These are phyloP conservation scores for Ophiocordyceps camponoti-leonardi DNA, from an alignment of 2,329 filamentous ascomycete species.

Conservation along the genomic window DNA sequence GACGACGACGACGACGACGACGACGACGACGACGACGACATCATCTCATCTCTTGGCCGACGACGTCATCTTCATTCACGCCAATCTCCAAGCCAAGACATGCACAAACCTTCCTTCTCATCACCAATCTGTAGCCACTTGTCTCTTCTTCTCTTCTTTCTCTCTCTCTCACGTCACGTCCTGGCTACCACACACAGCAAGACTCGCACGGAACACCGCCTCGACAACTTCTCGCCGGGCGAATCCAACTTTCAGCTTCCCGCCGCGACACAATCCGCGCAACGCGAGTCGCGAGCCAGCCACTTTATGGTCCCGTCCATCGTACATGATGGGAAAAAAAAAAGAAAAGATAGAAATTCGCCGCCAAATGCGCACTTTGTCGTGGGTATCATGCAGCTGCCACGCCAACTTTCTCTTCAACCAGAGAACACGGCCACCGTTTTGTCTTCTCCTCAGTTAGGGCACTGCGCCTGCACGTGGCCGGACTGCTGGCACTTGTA, in stretches of 20 bases:
- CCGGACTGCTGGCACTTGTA: slow-evolving; percentile 82
- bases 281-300: slow-evolving; percentile 12
- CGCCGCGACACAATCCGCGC: slow-evolving; percentile 8
- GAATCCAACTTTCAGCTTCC: slow-evolving; percentile 11
- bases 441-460: slow-evolving; percentile 35
- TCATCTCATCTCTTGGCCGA: slow-evolving; percentile 25
- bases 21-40: slow-evolving; percentile 66
- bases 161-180: slow-evolving; percentile 16
- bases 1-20: slow-evolving; percentile 69
- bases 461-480: slow-evolving; percentile 88
- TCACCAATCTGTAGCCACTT: slow-evolving; percentile 52
- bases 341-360: not conserved
- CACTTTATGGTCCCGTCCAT: slow-evolving; percentile 14
- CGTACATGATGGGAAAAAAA: slow-evolving; percentile 11
- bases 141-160: not conserved
- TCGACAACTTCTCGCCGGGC: slow-evolving; percentile 10
- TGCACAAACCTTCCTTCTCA: slow-evolving; percentile 60
- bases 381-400: slow-evolving; percentile 26
- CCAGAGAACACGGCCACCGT: slow-evolving; percentile 1
- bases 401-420: slow-evolving; percentile 18
- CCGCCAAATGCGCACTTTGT: slow-evolving; percentile 7
- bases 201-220: slow-evolving; percentile 4
- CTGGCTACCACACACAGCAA: slow-evolving; percentile 18
- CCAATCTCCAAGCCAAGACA: slow-evolving; percentile 61
- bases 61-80: too few species aligned